Conservation (phyloP, 148 eudicot species). For the Drosera capensis region DNA sequence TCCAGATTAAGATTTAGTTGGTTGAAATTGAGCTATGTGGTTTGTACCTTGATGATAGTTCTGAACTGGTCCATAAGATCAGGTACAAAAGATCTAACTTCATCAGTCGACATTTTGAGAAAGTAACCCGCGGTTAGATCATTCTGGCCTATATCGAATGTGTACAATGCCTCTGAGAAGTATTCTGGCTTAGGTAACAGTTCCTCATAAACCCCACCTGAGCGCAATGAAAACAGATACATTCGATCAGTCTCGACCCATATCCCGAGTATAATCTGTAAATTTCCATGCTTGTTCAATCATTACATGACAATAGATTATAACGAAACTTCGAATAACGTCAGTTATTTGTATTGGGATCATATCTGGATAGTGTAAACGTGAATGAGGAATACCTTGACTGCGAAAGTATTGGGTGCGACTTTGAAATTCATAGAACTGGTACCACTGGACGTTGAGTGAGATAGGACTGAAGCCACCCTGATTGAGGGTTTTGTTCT, state of each 20-base stretch:
- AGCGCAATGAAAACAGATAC: conserved; percentile 2
- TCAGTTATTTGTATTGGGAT: neutral
- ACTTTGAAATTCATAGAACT: conserved; percentile 59
- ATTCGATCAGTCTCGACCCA: no score
- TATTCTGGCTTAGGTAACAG: conserved; percentile 39
- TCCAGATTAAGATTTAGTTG: neutral
- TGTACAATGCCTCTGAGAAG: conserved; percentile 57
- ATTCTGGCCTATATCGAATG: conserved; percentile 88
- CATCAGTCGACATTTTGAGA: conserved; percentile 44
- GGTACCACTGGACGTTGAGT: conserved; percentile 40
- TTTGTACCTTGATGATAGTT: conserved; percentile 37
- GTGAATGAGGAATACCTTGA: conserved; percentile 20
- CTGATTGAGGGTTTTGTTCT: conserved; percentile 48
- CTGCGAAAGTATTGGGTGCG: conserved; percentile 58
- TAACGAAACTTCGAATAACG: neutral
- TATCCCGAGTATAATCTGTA: no score
- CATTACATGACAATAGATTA: no score
- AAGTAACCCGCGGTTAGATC: conserved; percentile 60
- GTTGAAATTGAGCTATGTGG: neutral
- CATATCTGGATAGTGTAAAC: no score
- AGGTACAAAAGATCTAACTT: conserved; percentile 56
- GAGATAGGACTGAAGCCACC: conserved; percentile 78
- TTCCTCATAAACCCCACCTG: conserved; percentile 33
- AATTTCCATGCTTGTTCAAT: no score
- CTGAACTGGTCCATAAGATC: conserved; percentile 51